Evolutionary conservation across 1,139 yeast species (phyloP), one percentile per base, ranked within the genome.

Genomic region (Casaregolazyma suthepensis): DNA sequence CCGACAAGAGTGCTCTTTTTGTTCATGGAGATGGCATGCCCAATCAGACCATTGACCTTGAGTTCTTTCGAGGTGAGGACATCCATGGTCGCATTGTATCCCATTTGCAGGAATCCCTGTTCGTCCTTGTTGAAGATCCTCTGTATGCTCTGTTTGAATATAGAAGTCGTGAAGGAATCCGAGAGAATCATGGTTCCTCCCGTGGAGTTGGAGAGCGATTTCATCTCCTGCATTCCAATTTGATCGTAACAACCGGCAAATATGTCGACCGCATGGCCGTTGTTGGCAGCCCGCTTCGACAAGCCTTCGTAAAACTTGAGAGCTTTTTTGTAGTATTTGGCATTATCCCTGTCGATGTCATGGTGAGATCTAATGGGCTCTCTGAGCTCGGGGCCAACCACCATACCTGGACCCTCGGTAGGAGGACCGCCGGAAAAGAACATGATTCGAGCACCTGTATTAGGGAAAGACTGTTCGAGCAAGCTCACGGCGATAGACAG

Each of bases 201-300:
- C 29, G 98, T 93, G 63, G 81, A 77, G 73, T 89, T 88, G 56
- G 96, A 80, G 64, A 94, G 75, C 56, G 87, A 79, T 72, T 89
- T 88, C 98, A 93, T 93, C 75, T 93, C 99, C 63, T 87, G 85
- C 80, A 93, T 85, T 69, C 99, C 99, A 60, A 91, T 87, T 76
- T 93, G 99, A 73, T 93, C 99, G 69, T 90, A 91, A 73, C 97
- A 90, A 57, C 99, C 99, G 43, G 96, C 98, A 73, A 90, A 91
- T 52, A 93, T 82, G 71, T 93, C 99, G 53, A 93, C 83, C 22
- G 94, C 82, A 66, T 90, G 97, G 23, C 94, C 88, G 67, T 88
- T 87, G 53, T 81, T 79, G 31, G 87, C 75, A 13, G 85, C 85
- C 62, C 87, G 86, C 53, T 83, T 80, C 43, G 96, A 88, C 51